Percentiles rank a stretch among this genome's conserved stretches.
Conservation (phyloP, 1,284 basidiomycete genomes). For the Boletus sp. region DNA sequence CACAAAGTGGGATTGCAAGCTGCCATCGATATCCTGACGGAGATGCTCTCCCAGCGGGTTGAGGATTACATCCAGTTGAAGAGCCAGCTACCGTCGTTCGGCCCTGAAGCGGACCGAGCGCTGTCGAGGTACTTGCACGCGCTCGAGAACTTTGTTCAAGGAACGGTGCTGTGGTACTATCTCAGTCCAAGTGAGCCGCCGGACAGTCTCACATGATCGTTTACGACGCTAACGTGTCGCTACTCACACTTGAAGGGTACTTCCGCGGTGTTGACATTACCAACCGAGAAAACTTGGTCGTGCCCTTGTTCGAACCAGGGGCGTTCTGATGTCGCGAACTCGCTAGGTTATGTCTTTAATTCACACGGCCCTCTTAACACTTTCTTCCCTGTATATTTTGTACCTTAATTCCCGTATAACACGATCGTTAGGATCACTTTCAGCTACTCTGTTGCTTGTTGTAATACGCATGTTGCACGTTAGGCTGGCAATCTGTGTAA, state of each 20-base stretch:
- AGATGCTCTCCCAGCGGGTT: slow-evolving; percentile 42
- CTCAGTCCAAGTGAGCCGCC: slow-evolving; percentile 35
- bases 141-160: slow-evolving; percentile 47
- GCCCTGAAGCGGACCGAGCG: slow-evolving; percentile 38
- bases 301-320: slow-evolving; percentile 29
- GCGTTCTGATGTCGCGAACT: slow-evolving; percentile 14
- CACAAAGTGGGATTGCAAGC: slow-evolving; percentile 40
- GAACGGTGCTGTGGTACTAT: slow-evolving; percentile 48
- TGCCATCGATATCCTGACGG: slow-evolving; percentile 40
- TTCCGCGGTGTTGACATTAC: slow-evolving; percentile 34
- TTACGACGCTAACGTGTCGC: slow-evolving; percentile 12
- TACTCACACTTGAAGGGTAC: slow-evolving; percentile 21
- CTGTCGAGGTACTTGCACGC: slow-evolving; percentile 38
- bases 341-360: neutral
- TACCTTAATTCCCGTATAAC: slow-evolving; percentile 21
- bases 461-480: slow-evolving; percentile 18
- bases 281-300: slow-evolving; percentile 27
- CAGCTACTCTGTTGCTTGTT: slow-evolving; percentile 15
- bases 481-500: slow-evolving; percentile 9
- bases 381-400: slow-evolving; percentile 21
- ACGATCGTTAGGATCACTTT: slow-evolving; percentile 15
- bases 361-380: too few species aligned
- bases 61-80: slow-evolving; percentile 40
- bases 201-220: slow-evolving; percentile 2
- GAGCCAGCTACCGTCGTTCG: slow-evolving; percentile 40